Evolutionary conservation across 805 yeast genomes (phyloP), one percentile per base, ranked within the genome.

Genomic region (Starmerella sirachaensis): DNA sequence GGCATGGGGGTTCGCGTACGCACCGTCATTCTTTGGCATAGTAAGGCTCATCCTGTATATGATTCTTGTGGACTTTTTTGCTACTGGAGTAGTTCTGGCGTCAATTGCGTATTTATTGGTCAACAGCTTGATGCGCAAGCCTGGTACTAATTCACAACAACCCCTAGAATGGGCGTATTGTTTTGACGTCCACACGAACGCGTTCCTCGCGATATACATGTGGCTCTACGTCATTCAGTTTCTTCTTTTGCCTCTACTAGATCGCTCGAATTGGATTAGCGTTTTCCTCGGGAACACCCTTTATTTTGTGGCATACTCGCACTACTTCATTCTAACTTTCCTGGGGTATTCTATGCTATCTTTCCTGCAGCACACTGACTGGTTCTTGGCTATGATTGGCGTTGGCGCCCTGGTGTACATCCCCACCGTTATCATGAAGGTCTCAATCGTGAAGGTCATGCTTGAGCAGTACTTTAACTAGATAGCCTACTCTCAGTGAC

Each of bases 131-230:
- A 66, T 82, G 47, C 32, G 41, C 16, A 37, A 40, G 19, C 24
- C 36, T 9, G 46, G 33, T 13, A 31, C 31, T 27, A 28, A 22
- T 14, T 21, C 31, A 7, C 22, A 19, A 5, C 20, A 13, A 5
- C 47, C 35, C 2, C 61, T 83, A 37, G 95, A 86, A 55, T 86
- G 95, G 95, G 85, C 88, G 1, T 85, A 83, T 56, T 84, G 95
- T 61, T 86, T 86, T 55, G 96, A 85, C 53, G 77, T 85, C 19
- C 96, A 86, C 60, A 83, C 94, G 63, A 86, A 86, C 58, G 72
- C 94, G n/a, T 84, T 80, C 55, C 61, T 84, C 45, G 64, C 78
- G 12, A 75, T 84, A 30, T 83, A 93, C 93, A 67, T 82, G 37
- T 59, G 71, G 35, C 63, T 84, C 25, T 81, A 84, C 56, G 66